phyloP scores from a whole-genome alignment of 495 filamentous ascomycete genomes.

The Ramalina intermedia region DNA sequence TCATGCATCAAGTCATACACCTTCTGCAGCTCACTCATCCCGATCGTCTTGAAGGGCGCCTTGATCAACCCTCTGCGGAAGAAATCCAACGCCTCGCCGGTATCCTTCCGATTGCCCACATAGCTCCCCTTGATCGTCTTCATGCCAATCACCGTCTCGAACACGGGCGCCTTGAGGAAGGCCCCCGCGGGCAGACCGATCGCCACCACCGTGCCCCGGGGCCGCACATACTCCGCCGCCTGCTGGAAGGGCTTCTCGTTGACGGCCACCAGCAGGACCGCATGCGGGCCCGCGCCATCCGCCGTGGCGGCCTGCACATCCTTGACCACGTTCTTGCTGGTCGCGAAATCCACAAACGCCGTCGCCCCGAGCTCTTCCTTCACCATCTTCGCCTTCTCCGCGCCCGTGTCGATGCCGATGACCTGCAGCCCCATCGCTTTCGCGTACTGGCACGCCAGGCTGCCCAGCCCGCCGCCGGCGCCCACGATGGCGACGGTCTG shows the following conservation, averaged over 20 bases:
- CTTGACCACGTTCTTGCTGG: conserved; percentile 56
- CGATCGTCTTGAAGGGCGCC: conserved; percentile 70
- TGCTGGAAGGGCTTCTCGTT: conserved; percentile 90
- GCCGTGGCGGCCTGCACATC: conserved; percentile 66
- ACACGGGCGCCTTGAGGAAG: conserved; percentile 67
- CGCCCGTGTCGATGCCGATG: conserved; percentile 67
- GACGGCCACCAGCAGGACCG: conserved; percentile 72
- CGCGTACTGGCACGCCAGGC: conserved; percentile 72
- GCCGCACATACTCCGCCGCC: conserved; percentile 70
- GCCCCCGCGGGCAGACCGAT: conserved; percentile 76
- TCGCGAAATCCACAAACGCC: conserved; percentile 65
- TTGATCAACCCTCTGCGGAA: conserved; percentile 70
- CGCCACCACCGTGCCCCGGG: conserved; percentile 63
- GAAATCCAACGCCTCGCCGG: conserved; percentile 76
- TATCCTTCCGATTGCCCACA: conserved; percentile 80
- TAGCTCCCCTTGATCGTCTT: conserved; percentile 87
- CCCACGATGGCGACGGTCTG: conserved; percentile 77
- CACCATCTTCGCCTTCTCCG: conserved; percentile 61
- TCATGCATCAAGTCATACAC: conserved; percentile 64
- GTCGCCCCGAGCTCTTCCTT: conserved; percentile 47
- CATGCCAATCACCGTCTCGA: conserved; percentile 75
- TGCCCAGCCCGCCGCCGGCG: conserved; percentile 76
- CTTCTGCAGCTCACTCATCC: conserved; percentile 59
- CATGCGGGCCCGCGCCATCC: conserved; percentile 74
- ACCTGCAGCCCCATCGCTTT: conserved; percentile 72